Evolutionary conservation across 495 filamentous ascomycete genomes (phyloP).

Genomic region (Annulohypoxylon moriforme): DNA sequence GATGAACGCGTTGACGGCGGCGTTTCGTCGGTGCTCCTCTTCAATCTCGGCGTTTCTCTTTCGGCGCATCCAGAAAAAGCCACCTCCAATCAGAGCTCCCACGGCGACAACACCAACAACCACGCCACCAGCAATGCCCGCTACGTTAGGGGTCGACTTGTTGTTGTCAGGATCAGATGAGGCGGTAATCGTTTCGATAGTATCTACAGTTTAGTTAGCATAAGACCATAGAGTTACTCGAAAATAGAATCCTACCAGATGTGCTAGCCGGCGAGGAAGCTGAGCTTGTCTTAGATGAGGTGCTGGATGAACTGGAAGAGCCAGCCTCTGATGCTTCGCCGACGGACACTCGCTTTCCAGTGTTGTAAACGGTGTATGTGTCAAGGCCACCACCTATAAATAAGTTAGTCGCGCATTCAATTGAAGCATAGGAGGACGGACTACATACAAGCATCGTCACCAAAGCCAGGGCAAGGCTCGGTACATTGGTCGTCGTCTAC

Average conservation of each 20-base stretch:
- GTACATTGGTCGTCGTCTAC: conserved; percentile 66
- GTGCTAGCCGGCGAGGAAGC: conserved; percentile 26
- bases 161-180: conserved; percentile 62
- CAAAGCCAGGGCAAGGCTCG: conserved; percentile 66
- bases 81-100: conserved; percentile 70
- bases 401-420: conserved; percentile 45
- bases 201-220: conserved; percentile 26
- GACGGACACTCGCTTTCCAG: conserved; percentile 55
- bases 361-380: conserved; percentile 63
- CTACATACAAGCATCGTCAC: conserved; percentile 67
- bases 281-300: conserved; percentile 29
- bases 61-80: conserved; percentile 80
- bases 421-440: not conserved
- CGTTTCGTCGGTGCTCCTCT: conserved; percentile 81
- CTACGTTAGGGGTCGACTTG: conserved; percentile 52
- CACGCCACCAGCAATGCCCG: conserved; percentile 86
- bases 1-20: conserved; percentile 74
- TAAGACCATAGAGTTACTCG: not conserved
- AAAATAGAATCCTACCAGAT: conserved; percentile 25
- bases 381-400: conserved; percentile 64
- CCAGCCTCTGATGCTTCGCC: conserved; percentile 31
- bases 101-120: conserved; percentile 85
- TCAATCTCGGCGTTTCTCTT: conserved; percentile 78
- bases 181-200: conserved; percentile 42
- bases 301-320: conserved; percentile 41